Percentiles rank a stretch among this genome's conserved stretches.
Evolutionary conservation across 148 eudicot species (phyloP).

Genomic region (Rhododendron vialii): DNA sequence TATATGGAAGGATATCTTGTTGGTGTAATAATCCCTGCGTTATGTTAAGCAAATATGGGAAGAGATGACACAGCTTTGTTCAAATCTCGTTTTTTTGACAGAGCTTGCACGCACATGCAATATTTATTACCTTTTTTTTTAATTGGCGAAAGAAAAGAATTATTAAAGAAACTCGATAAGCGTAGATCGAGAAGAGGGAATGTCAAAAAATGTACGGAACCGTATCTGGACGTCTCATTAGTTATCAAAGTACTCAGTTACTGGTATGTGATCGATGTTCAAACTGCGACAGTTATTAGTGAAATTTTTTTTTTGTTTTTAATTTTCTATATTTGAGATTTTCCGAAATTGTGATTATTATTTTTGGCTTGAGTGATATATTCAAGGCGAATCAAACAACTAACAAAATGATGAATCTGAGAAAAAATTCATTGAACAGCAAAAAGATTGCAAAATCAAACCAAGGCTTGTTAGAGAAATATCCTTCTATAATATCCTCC

Average conservation of each 20-base stretch:
- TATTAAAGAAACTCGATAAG: neutral
- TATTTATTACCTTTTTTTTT: neutral
- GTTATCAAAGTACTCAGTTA: neutral
- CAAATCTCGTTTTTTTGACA: neutral
- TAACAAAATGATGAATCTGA: neutral
- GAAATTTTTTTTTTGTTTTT: neutral
- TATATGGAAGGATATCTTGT: conserved; percentile 3
- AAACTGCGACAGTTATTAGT: neutral
- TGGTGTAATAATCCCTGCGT: neutral
- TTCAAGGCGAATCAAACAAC: neutral
- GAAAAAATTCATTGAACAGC: neutral
- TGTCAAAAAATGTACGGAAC: neutral
- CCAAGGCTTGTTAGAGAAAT: neutral
- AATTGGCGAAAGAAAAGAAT: too few species aligned
- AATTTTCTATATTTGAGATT: too few species aligned
- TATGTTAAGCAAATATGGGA: neutral
- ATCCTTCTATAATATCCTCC: too few species aligned
- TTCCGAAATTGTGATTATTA: too few species aligned
- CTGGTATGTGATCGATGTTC: neutral
- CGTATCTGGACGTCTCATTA: neutral
- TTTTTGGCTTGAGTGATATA: neutral
- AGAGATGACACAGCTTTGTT: neutral
- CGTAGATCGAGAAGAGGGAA: neutral
- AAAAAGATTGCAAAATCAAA: neutral
- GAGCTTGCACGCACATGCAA: neutral